These are phyloP conservation scores for Athelia psychrophila DNA, from an alignment of 1,284 basidiomycete genomes.

Conservation along the genomic window DNA sequence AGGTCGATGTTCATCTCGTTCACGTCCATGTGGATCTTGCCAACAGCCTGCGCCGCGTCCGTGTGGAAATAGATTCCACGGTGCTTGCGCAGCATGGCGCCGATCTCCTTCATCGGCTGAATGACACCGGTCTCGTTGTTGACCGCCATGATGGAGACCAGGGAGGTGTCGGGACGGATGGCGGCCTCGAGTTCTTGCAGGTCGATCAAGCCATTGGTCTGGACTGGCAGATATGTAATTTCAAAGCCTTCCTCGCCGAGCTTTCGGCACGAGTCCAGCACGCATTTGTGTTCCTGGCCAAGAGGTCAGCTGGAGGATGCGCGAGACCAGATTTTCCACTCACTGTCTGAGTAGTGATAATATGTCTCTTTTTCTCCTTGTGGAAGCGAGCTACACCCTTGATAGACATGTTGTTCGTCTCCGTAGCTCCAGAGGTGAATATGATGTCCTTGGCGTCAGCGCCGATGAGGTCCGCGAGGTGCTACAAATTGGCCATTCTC, in stretches of 20 bases:
- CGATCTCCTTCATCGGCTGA: constrained; percentile 96
- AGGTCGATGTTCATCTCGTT: constrained; percentile 96
- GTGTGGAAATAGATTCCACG: constrained; percentile 95
- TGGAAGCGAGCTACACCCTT: constrained; percentile 97
- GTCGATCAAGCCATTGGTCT: constrained; percentile 82
- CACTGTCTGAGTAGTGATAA: constrained; percentile 91
- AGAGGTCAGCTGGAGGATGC: neutral
- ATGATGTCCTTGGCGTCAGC: constrained; percentile 96
- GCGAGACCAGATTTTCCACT: constrained; percentile 23
- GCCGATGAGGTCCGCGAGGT: constrained; percentile 90
- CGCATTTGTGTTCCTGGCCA: constrained; percentile 96
- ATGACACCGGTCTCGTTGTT: constrained; percentile 99
- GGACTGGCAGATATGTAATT: constrained; percentile 94
- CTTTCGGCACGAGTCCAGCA: constrained; percentile 95
- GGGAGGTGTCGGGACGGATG: constrained; percentile 83
- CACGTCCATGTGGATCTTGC: constrained; percentile 90
- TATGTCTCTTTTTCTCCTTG: constrained; percentile 86
- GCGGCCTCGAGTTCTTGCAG: constrained; percentile 77
- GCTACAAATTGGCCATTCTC: constrained; percentile 39
- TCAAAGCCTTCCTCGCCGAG: constrained; percentile 97
- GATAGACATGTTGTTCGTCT: constrained; percentile 98
- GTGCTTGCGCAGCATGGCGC: constrained; percentile 77
- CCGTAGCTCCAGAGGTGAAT: constrained; percentile 98
- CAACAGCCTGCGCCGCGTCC: constrained; percentile 95
- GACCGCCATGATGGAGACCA: constrained; percentile 97